Percentiles rank a stretch among this genome's conserved stretches.
Evolutionary conservation across 2,329 filamentous ascomycete species (phyloP).

Genomic region (Trichoderma semiorbis): DNA sequence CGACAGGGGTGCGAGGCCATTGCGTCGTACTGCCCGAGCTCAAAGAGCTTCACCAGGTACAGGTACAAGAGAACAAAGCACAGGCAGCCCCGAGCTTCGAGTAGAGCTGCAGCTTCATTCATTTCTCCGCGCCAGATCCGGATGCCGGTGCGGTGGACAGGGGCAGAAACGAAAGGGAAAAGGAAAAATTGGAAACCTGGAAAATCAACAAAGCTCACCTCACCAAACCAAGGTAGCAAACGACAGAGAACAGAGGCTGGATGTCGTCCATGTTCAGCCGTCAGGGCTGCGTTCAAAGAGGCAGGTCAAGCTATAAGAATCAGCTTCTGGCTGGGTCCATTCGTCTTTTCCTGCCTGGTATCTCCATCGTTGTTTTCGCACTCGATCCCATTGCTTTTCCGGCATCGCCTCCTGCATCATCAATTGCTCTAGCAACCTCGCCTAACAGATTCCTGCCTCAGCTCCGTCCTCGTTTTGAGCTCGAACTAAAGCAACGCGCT

Average conservation of each 20-base stretch:
- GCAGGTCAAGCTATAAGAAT: neutral
- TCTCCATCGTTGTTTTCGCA: neutral
- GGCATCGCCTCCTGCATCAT: neutral
- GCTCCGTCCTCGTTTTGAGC: neutral
- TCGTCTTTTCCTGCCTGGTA: neutral
- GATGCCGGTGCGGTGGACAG: neutral
- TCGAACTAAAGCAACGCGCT: neutral
- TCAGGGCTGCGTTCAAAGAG: neutral
- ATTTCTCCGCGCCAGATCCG: neutral
- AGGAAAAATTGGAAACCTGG: neutral
- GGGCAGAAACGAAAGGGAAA: neutral
- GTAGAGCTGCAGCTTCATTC: neutral
- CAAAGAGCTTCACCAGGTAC: neutral
- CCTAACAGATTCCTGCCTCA: neutral
- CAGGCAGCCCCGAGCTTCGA: neutral
- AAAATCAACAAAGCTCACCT: neutral
- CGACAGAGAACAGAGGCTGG: neutral
- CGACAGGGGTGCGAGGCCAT: neutral
- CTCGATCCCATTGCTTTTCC: neutral
- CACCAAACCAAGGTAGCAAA: neutral
- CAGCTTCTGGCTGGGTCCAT: neutral
- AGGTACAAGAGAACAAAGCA: neutral
- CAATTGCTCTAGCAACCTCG: neutral
- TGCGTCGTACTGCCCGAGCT: neutral
- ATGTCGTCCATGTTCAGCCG: neutral